Conservation (phyloP, 2,329 filamentous ascomycete genomes). For the Aspergillus fischeri region DNA sequence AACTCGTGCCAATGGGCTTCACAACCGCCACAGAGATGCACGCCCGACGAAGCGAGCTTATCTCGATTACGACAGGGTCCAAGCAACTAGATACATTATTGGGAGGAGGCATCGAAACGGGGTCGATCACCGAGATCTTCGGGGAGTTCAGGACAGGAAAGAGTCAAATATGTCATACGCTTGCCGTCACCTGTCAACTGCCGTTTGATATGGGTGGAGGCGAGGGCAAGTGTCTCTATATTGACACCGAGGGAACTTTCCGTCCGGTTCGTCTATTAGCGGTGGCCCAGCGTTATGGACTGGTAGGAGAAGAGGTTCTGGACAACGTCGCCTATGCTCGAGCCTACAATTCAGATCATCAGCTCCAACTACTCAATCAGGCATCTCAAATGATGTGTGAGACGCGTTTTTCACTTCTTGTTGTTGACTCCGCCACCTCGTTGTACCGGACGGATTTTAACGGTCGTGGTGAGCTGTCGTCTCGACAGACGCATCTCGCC, state of each 20-base stretch:
- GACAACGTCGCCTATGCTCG: conserved; percentile 98
- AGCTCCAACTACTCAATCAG: conserved; percentile 89
- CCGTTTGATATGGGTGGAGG: conserved; percentile 99
- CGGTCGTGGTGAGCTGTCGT: conserved; percentile 94
- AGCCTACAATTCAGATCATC: conserved; percentile 97
- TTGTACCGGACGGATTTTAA: conserved; percentile 95
- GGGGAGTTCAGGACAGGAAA: conserved; percentile 98
- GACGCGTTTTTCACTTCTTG: conserved; percentile 89
- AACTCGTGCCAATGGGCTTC: conserved; percentile 97
- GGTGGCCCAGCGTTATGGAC: conserved; percentile 88
- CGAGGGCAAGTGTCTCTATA: conserved; percentile 97
- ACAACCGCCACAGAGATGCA: conserved; percentile 99
- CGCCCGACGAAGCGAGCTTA: conserved; percentile 89
- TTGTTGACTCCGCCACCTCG: conserved; percentile 93
- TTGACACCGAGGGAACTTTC: conserved; percentile 97
- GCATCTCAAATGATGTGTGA: conserved; percentile 99
- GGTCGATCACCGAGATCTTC: conserved; percentile 96
- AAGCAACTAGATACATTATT: conserved; percentile 95
- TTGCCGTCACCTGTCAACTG: conserved; percentile 96
- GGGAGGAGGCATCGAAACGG: conserved; percentile 91
- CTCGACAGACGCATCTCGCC: conserved; percentile 62
- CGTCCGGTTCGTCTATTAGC: conserved; percentile 84
- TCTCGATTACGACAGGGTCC: conserved; percentile 95
- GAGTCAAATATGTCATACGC: conserved; percentile 95
- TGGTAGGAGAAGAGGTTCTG: conserved; percentile 93